Percentiles rank a stretch among this genome's conserved stretches.
phyloP scores from a whole-genome alignment of 345 rosid genomes.

The Gossypium raimondii region DNA sequence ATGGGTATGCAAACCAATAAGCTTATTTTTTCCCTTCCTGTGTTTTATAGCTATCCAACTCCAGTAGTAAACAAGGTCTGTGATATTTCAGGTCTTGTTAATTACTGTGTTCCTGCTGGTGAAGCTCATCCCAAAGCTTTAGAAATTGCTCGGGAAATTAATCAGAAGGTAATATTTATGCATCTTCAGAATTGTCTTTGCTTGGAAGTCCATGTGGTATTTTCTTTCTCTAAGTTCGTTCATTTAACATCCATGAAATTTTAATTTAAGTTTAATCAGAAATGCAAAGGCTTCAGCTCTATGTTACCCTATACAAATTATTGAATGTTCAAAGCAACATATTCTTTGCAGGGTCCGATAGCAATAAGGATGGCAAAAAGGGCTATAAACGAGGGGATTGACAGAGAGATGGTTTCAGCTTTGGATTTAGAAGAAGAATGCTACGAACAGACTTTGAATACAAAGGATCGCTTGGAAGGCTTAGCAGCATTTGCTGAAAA shows the following conservation, averaged over 20 bases:
- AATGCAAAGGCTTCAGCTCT: neutral
- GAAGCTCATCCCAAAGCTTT: slow-evolving; percentile 74
- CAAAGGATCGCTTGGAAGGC: slow-evolving; percentile 82
- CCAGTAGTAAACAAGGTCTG: neutral
- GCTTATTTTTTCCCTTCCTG: neutral
- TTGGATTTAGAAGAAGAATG: slow-evolving; percentile 77
- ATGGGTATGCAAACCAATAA: slow-evolving; percentile 42
- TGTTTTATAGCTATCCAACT: neutral
- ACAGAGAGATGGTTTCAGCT: slow-evolving; percentile 49
- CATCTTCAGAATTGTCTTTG: neutral
- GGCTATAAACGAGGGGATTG: slow-evolving; percentile 69
- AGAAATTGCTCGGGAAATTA: slow-evolving; percentile 77
- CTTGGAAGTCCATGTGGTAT: neutral
- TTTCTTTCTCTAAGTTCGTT: neutral
- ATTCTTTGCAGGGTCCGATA: slow-evolving; percentile 56
- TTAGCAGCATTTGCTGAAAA: slow-evolving; percentile 88
- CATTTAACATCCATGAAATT: slow-evolving; percentile 6
- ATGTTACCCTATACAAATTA: neutral
- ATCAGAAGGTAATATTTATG: slow-evolving; percentile 48
- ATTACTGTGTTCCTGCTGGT: slow-evolving; percentile 65
- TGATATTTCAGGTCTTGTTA: slow-evolving; percentile 57
- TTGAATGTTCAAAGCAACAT: neutral
- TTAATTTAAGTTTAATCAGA: neutral
- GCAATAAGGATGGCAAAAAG: slow-evolving; percentile 79
- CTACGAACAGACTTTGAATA: slow-evolving; percentile 51